These are phyloP conservation scores for Anethum foeniculum DNA, from an alignment of 140 eudicot genomes.

Conservation along the genomic window DNA sequence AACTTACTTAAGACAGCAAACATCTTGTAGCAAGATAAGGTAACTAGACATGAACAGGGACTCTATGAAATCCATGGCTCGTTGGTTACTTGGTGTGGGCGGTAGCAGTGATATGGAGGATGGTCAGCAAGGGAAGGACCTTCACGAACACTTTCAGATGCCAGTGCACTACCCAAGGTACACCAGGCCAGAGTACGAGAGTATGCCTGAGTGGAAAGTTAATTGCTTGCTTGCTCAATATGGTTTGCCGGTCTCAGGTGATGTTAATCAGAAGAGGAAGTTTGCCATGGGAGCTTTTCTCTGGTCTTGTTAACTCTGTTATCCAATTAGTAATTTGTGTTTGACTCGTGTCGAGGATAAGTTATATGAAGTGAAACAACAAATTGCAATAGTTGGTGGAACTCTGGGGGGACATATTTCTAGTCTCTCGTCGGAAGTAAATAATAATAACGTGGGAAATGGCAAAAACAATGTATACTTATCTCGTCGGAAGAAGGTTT, in stretches of 20 bases:
- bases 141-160: constrained; percentile 51
- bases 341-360: background rate
- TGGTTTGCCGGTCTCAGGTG: constrained; percentile 56
- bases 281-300: constrained; percentile 89
- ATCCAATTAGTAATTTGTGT: background rate
- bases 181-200: constrained; percentile 49
- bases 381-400: background rate
- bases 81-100: constrained; percentile 11
- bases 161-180: constrained; percentile 81
- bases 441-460: background rate
- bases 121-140: constrained; percentile 23
- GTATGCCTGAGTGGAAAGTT: constrained; percentile 80
- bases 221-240: constrained; percentile 60
- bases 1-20: background rate
- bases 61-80: constrained; percentile 37
- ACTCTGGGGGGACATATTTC: background rate
- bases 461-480: background rate
- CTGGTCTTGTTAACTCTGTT: constrained; percentile 31
- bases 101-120: constrained; percentile 13
- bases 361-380: background rate
- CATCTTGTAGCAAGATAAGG: background rate
- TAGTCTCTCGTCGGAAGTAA: background rate
- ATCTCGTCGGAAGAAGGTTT: background rate
- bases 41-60: constrained; percentile 5
- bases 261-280: constrained; percentile 51